phyloP scores from a whole-genome alignment of 2,329 filamentous ascomycete genomes.

The Xylaria digitata region DNA sequence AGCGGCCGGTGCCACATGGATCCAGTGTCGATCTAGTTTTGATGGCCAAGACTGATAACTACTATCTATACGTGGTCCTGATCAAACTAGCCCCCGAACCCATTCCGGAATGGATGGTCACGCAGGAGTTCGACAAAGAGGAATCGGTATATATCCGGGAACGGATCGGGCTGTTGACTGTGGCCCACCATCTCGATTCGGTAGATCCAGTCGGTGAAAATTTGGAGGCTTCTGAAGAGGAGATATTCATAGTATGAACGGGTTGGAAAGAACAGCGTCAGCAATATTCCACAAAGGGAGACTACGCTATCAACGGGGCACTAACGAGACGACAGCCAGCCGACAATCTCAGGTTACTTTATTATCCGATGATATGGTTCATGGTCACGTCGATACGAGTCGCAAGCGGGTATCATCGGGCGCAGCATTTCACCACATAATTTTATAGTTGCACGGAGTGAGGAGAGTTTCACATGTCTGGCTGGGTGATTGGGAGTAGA shows the following conservation, averaged over 20 bases:
- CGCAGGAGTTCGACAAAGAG: neutral
- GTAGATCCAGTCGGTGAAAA: neutral
- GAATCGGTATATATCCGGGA: neutral
- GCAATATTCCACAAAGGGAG: too few species aligned
- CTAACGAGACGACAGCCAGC: too few species aligned
- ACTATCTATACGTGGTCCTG: neutral
- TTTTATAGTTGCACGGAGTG: too few species aligned
- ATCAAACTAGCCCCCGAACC: neutral
- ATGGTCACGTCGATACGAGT: too few species aligned
- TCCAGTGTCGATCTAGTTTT: neutral
- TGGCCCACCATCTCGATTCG: neutral
- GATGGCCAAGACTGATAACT: neutral
- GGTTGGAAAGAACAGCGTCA: too few species aligned
- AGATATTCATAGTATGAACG: conserved; percentile 1
- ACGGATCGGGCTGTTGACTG: neutral
- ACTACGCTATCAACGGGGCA: too few species aligned
- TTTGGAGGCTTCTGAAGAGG: conserved; percentile 1
- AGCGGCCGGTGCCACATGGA: neutral
- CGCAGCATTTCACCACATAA: too few species aligned
- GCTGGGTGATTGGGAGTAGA: too few species aligned
- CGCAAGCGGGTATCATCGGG: too few species aligned
- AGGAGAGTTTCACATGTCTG: too few species aligned
- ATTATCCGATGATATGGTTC: too few species aligned
- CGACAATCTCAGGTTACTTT: too few species aligned
- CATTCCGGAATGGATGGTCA: neutral